These are phyloP conservation scores for Leptomonas pyrrhocoris DNA, from an alignment of 208 protist genomes.

Conservation along the genomic window DNA sequence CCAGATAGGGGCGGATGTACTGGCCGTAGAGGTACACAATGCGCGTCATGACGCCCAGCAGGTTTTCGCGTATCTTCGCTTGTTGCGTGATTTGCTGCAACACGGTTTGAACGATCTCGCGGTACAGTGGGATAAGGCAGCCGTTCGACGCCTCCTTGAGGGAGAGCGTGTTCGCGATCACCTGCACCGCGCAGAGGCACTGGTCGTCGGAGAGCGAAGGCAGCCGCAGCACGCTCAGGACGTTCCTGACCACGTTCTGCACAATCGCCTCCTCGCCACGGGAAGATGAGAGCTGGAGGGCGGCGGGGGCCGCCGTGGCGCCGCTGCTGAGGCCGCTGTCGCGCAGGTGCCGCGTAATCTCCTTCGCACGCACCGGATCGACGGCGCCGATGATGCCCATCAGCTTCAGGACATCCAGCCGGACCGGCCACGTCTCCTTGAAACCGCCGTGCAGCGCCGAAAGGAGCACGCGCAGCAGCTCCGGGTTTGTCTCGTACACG, in stretches of 20 bases:
- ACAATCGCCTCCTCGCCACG: constrained; percentile 69
- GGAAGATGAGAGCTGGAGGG: constrained; percentile 20
- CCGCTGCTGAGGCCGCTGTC: constrained; percentile 46
- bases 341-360: constrained; percentile 64
- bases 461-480: constrained; percentile 81
- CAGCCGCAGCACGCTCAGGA: constrained; percentile 80
- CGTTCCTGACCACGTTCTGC: constrained; percentile 74
- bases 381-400: constrained; percentile 92
- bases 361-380: constrained; percentile 81
- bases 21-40: constrained; percentile 64
- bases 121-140: constrained; percentile 56
- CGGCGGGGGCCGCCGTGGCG: constrained; percentile 20
- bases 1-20: constrained; percentile 74
- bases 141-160: constrained; percentile 57
- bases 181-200: constrained; percentile 75
- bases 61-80: constrained; percentile 64
- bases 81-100: constrained; percentile 62
- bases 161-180: constrained; percentile 76
- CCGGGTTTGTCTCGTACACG: constrained; percentile 77
- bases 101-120: constrained; percentile 68
- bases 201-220: constrained; percentile 85
- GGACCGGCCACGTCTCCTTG: constrained; percentile 89
- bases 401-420: constrained; percentile 86
- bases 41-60: constrained; percentile 62
- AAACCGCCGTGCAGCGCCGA: constrained; percentile 84